phyloP scores from a whole-genome alignment of 2,329 filamentous ascomycete genomes.

The Aspergillus ochraceus region DNA sequence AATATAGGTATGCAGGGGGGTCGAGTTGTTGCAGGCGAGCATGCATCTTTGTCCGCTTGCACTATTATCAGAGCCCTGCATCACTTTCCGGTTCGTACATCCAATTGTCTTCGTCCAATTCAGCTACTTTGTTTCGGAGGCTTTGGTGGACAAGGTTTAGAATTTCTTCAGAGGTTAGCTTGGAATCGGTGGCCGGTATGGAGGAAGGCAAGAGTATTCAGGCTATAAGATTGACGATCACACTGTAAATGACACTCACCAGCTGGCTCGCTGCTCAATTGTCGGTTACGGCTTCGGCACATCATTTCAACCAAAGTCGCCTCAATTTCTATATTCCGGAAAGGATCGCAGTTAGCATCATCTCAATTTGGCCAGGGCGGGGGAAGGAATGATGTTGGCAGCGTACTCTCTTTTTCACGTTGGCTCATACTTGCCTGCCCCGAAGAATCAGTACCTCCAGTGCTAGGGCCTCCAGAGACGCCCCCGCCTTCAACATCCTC shows the following conservation, averaged over 20 bases:
- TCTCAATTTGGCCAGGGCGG: neutral
- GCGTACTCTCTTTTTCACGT: slow-evolving; percentile 44
- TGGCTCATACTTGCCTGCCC: slow-evolving; percentile 30
- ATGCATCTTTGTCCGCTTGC: slow-evolving; percentile 10
- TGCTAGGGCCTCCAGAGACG: slow-evolving; percentile 2
- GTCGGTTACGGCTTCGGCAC: slow-evolving; percentile 42
- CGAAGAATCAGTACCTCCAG: slow-evolving; percentile 57
- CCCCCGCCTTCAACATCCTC: slow-evolving; percentile 46
- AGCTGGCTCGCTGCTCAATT: slow-evolving; percentile 63
- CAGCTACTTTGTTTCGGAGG: slow-evolving; percentile 69
- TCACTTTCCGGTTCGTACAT: slow-evolving; percentile 77
- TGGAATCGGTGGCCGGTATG: neutral
- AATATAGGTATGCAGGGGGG: neutral
- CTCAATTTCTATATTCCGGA: slow-evolving; percentile 43
- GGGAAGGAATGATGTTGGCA: neutral
- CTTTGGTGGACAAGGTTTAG: slow-evolving; percentile 69
- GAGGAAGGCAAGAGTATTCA: neutral
- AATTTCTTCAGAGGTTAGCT: slow-evolving; percentile 54
- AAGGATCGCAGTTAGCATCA: neutral
- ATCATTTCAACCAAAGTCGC: slow-evolving; percentile 47
- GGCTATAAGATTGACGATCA: neutral
- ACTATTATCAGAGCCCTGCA: slow-evolving; percentile 25
- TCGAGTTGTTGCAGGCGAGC: neutral
- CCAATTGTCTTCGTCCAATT: slow-evolving; percentile 81
- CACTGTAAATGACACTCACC: slow-evolving; percentile 49